phyloP scores from a whole-genome alignment of 768 basidiomycete species.

The Panaeolus cyanescens region DNA sequence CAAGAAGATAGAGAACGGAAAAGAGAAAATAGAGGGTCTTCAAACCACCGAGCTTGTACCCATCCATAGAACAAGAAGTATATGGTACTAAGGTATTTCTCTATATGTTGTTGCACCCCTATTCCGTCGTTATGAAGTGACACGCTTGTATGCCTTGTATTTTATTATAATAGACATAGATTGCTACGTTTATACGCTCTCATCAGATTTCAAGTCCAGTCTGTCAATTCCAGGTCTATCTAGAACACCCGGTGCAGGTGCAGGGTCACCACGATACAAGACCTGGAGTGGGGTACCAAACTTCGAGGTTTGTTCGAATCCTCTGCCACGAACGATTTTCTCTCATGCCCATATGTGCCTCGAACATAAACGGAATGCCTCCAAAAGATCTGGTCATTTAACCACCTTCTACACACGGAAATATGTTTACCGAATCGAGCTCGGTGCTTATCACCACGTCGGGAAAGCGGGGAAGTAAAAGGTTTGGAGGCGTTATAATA shows the following conservation, averaged over 20 bases:
- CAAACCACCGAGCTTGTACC: constrained; percentile 60
- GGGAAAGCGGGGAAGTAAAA: neutral
- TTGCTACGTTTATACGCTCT: neutral
- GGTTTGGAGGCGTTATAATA: neutral
- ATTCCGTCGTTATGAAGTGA: too few species aligned
- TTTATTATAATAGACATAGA: too few species aligned
- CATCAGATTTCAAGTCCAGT: neutral
- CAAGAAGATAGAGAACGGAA: constrained; percentile 68
- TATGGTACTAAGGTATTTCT: constrained; percentile 71
- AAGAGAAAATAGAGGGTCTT: constrained; percentile 61
- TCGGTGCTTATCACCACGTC: neutral
- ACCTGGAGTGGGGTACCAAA: neutral
- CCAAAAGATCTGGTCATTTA: neutral
- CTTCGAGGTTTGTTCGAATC: too few species aligned
- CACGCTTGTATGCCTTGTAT: too few species aligned
- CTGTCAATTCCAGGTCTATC: neutral
- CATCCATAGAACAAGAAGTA: constrained; percentile 78
- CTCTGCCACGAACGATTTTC: neutral
- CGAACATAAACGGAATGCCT: neutral
- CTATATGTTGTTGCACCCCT: constrained; percentile 1
- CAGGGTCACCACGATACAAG: neutral
- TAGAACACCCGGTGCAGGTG: neutral
- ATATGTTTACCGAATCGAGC: constrained; percentile 3
- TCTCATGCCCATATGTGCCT: neutral
- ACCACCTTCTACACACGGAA: constrained; percentile 3